phyloP scores from a whole-genome alignment of 805 yeast species.

The Zygosaccharomyces rouxii region DNA sequence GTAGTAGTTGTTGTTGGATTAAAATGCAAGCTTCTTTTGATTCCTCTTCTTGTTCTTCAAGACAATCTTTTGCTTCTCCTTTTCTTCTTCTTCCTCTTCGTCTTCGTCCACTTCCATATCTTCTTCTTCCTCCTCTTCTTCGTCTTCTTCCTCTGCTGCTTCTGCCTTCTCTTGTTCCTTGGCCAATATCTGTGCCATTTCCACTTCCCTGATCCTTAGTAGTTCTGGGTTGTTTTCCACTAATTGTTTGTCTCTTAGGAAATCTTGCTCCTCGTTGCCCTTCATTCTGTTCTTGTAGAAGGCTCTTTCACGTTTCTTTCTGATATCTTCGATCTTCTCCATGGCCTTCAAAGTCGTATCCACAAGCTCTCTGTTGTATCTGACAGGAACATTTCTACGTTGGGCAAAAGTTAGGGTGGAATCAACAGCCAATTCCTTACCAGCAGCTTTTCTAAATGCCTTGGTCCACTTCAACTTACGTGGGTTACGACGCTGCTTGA shows the following conservation, averaged over 20 bases:
- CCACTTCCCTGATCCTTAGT: constrained; percentile 90
- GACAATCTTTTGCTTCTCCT: constrained; percentile 58
- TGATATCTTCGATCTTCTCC: constrained; percentile 93
- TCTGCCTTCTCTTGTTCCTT: constrained; percentile 59
- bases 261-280: constrained; percentile 85
- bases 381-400: constrained; percentile 95
- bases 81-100: constrained; percentile 43
- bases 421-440: constrained; percentile 96
- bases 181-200: constrained; percentile 70
- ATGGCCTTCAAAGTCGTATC: constrained; percentile 91
- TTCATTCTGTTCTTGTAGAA: constrained; percentile 99
- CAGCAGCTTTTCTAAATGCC: constrained; percentile 98
- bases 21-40: constrained; percentile 41
- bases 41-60: constrained; percentile 45
- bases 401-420: constrained; percentile 94
- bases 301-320: constrained; percentile 94
- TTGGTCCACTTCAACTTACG: constrained; percentile 98
- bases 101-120: constrained; percentile 45
- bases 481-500: constrained; percentile 98
- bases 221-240: constrained; percentile 86
- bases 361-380: constrained; percentile 95
- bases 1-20: constrained; percentile 5
- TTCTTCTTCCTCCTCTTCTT: constrained; percentile 43
- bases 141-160: constrained; percentile 43
- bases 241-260: constrained; percentile 80